Conservation (phyloP, 768 basidiomycete genomes). For the Rhodotorula kratochvilovae region DNA sequence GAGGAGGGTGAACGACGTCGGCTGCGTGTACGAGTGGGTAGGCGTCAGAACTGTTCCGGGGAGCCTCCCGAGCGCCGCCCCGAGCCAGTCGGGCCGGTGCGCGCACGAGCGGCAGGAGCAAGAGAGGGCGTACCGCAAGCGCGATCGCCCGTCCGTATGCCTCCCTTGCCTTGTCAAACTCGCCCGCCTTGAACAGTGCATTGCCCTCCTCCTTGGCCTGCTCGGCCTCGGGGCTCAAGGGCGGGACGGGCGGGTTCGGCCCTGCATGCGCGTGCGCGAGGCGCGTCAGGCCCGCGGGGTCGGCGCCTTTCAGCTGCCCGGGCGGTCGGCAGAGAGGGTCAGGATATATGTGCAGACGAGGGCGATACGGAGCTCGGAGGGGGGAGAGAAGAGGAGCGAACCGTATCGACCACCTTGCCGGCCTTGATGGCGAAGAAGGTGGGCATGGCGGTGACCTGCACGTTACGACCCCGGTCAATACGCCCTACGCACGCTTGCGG, state of each 20-base stretch:
- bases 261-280: constrained; percentile 29
- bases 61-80: too few species aligned
- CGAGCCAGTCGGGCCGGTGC: too few species aligned
- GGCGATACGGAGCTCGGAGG: too few species aligned
- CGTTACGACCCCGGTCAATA: neutral
- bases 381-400: neutral
- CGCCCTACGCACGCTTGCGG: neutral
- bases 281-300: constrained; percentile 24
- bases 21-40: constrained; percentile 8
- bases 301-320: constrained; percentile 32
- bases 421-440: constrained; percentile 36
- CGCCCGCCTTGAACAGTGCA: constrained; percentile 19
- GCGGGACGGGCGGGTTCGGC: constrained; percentile 37
- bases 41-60: too few species aligned
- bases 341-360: too few species aligned
- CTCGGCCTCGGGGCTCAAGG: constrained; percentile 13
- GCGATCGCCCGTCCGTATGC: constrained; percentile 19
- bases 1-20: constrained; percentile 13
- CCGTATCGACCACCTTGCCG: constrained; percentile 26
- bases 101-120: too few species aligned
- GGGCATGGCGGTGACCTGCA: constrained; percentile 30
- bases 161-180: constrained; percentile 5
- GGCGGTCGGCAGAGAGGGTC: neutral
- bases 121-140: neutral
- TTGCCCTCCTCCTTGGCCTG: constrained; percentile 24